These are phyloP conservation scores for Hysterium pulicare DNA, from an alignment of 2,329 filamentous ascomycete genomes.

Conservation along the genomic window DNA sequence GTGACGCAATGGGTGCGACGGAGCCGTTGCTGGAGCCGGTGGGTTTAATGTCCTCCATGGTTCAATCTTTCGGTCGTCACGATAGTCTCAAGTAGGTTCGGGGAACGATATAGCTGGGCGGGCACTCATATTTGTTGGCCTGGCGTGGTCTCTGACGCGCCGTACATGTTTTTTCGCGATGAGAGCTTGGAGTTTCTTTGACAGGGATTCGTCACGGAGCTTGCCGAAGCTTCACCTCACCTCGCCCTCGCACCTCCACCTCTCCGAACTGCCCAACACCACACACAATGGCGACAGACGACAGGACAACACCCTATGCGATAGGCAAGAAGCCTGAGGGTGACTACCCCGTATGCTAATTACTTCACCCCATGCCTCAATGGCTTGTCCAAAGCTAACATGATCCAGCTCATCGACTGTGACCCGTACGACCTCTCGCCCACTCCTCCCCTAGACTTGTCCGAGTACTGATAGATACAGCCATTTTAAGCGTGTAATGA, in stretches of 20 bases:
- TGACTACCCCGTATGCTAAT: slow-evolving; percentile 71
- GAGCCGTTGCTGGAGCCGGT: slow-evolving; percentile 12
- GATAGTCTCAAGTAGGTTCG: background rate
- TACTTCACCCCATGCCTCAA: slow-evolving; percentile 27
- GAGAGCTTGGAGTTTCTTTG: slow-evolving; percentile 10
- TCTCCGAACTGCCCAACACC: slow-evolving; percentile 14
- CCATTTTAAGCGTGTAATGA: slow-evolving; percentile 84
- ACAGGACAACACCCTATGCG: slow-evolving; percentile 48
- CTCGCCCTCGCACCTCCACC: slow-evolving; percentile 8
- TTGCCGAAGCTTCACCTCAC: slow-evolving; percentile 24
- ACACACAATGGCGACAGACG: slow-evolving; percentile 30
- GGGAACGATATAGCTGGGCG: slow-evolving; percentile 11
- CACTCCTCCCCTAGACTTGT: slow-evolving; percentile 6
- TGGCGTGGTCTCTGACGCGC: slow-evolving; percentile 2
- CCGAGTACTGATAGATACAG: slow-evolving; percentile 46
- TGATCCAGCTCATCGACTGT: slow-evolving; percentile 86
- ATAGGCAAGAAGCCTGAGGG: slow-evolving; percentile 77
- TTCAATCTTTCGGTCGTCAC: slow-evolving; percentile 6
- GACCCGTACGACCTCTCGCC: slow-evolving; percentile 71
- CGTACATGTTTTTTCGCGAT: slow-evolving; percentile 11
- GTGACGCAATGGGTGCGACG: slow-evolving; percentile 19
- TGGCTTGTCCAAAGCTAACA: slow-evolving; percentile 24
- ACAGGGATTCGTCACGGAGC: slow-evolving; percentile 15
- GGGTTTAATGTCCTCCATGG: slow-evolving; percentile 26
- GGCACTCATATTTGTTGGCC: slow-evolving; percentile 26